phyloP scores from a whole-genome alignment of 2,329 filamentous ascomycete genomes.

The Xenoacremonium recifei region DNA sequence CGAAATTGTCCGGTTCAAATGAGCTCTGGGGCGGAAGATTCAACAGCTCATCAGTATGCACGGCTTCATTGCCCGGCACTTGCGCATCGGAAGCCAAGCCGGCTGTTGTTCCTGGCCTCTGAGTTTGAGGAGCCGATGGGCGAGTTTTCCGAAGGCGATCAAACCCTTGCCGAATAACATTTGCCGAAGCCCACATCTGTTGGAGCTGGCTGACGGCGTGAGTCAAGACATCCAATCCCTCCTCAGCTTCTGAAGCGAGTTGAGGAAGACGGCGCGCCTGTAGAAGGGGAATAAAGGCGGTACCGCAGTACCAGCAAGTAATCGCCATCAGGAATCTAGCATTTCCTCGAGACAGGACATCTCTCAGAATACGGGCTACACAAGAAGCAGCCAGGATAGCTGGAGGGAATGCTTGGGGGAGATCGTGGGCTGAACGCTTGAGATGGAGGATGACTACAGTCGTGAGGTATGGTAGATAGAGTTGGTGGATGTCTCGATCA shows the following conservation, averaged over 20 bases:
- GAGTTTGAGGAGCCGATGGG: too few species aligned
- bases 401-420: constrained; percentile 27
- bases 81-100: too few species aligned
- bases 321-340: constrained; percentile 41
- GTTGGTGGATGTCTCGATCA: constrained; percentile 40
- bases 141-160: constrained; percentile 14
- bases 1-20: too few species aligned
- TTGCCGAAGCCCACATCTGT: constrained; percentile 22
- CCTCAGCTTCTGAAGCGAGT: constrained; percentile 17
- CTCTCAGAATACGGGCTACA: constrained; percentile 26
- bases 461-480: constrained; percentile 41
- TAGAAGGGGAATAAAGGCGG: constrained; percentile 39
- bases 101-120: too few species aligned
- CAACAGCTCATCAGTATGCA: too few species aligned
- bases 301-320: constrained; percentile 41
- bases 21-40: too few species aligned
- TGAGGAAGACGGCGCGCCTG: constrained; percentile 29
- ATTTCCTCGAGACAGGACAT: constrained; percentile 37
- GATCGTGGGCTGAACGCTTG: constrained; percentile 31
- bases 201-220: constrained; percentile 18
- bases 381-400: constrained; percentile 18
- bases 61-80: too few species aligned
- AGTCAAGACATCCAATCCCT: constrained; percentile 14
- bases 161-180: constrained; percentile 19
- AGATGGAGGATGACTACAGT: constrained; percentile 40